Evolutionary conservation across 306 rosid genomes (phyloP).

Genomic region (Lablab purpureus): DNA sequence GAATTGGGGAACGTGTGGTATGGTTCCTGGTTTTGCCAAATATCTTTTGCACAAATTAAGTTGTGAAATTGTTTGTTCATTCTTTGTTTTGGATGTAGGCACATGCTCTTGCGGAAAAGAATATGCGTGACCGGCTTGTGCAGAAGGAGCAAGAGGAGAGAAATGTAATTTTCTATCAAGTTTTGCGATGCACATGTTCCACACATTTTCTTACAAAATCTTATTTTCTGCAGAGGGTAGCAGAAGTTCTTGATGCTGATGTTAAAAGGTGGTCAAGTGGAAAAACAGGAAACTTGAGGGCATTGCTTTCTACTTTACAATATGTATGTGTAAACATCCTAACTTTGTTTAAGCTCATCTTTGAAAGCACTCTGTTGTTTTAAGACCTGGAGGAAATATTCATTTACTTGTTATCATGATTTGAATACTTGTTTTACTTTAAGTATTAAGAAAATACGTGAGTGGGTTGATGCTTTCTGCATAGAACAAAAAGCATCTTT

Average conservation of each 20-base stretch:
- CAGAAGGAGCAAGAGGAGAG: constrained; percentile 91
- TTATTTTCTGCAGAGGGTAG: constrained; percentile 76
- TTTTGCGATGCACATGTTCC: constrained; percentile 18
- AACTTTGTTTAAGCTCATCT: constrained; percentile 11
- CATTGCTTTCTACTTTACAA: constrained; percentile 95
- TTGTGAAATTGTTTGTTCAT: constrained; percentile 46
- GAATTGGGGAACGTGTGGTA: constrained; percentile 91
- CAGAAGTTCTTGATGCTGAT: constrained; percentile 83
- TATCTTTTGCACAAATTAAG: constrained; percentile 23
- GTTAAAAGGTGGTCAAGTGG: constrained; percentile 98
- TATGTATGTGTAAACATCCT: constrained; percentile 65
- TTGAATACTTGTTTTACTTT: too few species aligned
- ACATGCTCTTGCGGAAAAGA: constrained; percentile 94
- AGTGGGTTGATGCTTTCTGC: constrained; percentile 12
- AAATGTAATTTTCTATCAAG: constrained; percentile 65
- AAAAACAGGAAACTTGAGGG: constrained; percentile 91
- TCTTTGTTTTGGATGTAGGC: constrained; percentile 63
- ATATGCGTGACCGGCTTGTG: constrained; percentile 76
- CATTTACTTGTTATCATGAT: background rate
- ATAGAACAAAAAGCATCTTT: background rate
- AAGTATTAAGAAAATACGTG: background rate
- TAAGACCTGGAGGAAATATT: background rate
- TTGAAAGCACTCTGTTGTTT: background rate
- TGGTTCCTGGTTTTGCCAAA: constrained; percentile 46
- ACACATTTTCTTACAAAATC: constrained; percentile 43